Base-by-base conservation (phyloP, 345 rosid genomes). In the Moringa oleifera region DNA sequence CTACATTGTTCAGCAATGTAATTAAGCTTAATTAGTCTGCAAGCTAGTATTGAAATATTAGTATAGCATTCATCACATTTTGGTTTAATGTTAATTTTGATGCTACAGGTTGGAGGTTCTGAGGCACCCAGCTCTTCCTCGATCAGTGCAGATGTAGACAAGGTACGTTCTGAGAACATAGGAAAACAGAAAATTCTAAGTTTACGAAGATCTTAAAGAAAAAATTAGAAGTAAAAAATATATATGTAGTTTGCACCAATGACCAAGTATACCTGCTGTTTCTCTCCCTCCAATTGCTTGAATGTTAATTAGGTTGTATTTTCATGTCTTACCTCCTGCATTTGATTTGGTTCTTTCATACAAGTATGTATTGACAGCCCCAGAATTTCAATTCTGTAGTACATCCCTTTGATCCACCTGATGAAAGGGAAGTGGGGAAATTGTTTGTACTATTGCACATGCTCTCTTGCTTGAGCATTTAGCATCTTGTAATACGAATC, bases 131-230 rank as follows among this genome's bases (percentile, higher is more conserved):
- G 78, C 70, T 65, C 87, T 73, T 72, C 81, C 9, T 77, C 80
- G 0, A 45, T 83, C 62, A 72, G 63, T 58, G 76, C 75, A 1
- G 88, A 82, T 57, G 80, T 75, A 0, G 95, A 88, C 33, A 75
- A 79, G 83, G 87, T 83, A 75, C 45, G 15, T 45, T 68, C 47
- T 25, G 33, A 55, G 33, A 28, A 28, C 3, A 2, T 28, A 28
- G 33, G 33, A 28, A 28, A 28, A 28, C 33, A 28, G 8, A 28
- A 28, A 28, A 28, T 2, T 28, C 28, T 16, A 58, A 41, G 24
- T n/a, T n/a, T n/a, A n/a, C n/a, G n/a, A n/a, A n/a, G n/a, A n/a
- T n/a, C n/a, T n/a, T n/a, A n/a, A n/a, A n/a, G n/a, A n/a, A n/a
- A n/a, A n/a, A n/a, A n/a, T n/a, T n/a, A n/a, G n/a, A n/a, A n/a